Evolutionary conservation across 106 monocot genomes (phyloP).

Genomic region (Allium fistulosum): DNA sequence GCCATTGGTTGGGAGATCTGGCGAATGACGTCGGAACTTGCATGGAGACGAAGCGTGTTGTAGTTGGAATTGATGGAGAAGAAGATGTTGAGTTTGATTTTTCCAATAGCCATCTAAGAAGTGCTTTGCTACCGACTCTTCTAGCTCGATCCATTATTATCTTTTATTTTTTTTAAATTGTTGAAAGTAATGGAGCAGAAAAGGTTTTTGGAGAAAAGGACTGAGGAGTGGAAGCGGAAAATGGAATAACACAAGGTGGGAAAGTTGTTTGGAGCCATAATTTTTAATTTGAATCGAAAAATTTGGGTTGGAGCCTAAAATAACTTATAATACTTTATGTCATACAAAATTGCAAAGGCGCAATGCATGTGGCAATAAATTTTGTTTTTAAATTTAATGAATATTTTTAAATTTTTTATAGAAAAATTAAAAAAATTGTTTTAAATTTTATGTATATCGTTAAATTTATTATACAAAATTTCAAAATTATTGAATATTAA

Average conservation of each 20-base stretch:
- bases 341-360: no score
- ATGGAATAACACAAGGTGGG: background rate
- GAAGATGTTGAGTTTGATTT: constrained; percentile 9
- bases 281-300: no score
- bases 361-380: no score
- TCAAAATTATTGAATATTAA: no score
- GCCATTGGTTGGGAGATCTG: background rate
- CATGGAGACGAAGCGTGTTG: constrained; percentile 42
- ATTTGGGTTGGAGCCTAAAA: no score
- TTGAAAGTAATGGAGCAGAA: background rate
- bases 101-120: constrained; percentile 52
- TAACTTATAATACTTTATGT: no score
- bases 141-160: constrained; percentile 72
- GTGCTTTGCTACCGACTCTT: constrained; percentile 41
- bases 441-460: no score
- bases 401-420: no score
- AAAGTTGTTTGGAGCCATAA: no score
- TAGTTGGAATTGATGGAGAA: constrained; percentile 21
- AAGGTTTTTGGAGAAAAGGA: background rate
- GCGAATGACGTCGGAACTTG: constrained; percentile 7
- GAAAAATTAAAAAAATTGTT: no score
- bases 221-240: background rate
- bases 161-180: background rate
- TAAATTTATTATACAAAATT: no score
- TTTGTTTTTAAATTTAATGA: no score